A percentile compares a stretch with the other conserved stretches of the same genome.
These are phyloP conservation scores for Vitis hybrid DNA, from an alignment of 177 flowering plant genomes.

Conservation along the genomic window DNA sequence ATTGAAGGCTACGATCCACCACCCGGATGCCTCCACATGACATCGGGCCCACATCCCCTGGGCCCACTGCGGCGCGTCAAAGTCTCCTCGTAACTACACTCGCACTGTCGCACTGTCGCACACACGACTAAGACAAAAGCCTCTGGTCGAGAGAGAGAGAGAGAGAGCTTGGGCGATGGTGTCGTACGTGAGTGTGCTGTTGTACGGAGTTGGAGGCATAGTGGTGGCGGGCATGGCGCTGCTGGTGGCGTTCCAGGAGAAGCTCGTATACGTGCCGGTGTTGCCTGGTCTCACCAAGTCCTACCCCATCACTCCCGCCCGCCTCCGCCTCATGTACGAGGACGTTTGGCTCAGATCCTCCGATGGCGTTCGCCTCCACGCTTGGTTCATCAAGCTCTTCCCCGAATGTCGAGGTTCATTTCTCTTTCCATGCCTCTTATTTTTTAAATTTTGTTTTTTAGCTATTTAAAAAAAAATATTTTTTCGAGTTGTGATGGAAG, in stretches of 20 bases:
- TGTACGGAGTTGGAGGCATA: constrained; percentile 89
- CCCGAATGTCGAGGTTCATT: constrained; percentile 77
- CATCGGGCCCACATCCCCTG: too few relatives aligned
- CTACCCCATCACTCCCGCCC: constrained; percentile 81
- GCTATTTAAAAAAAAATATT: too few relatives aligned
- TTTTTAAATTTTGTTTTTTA: neutral
- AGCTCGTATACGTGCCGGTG: constrained; percentile 91
- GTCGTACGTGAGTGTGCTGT: constrained; percentile 54
- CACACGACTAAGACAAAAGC: neutral
- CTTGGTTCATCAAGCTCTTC: constrained; percentile 97
- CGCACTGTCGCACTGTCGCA: neutral
- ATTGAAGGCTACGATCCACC: too few relatives aligned
- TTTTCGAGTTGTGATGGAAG: neutral
- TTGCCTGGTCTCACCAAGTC: constrained; percentile 88
- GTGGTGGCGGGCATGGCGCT: constrained; percentile 84
- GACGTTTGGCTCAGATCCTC: constrained; percentile 94
- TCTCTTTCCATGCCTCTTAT: constrained; percentile 3
- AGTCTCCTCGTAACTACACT: neutral
- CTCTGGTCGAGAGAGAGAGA: constrained; percentile 3
- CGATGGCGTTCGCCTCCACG: constrained; percentile 91
- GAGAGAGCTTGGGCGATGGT: constrained; percentile 38
- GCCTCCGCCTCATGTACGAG: constrained; percentile 79
- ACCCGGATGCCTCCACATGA: too few relatives aligned
- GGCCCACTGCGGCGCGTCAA: too few relatives aligned
- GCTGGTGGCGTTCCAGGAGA: constrained; percentile 93